Evolutionary conservation across 2,329 filamentous ascomycete species (phyloP).

Genomic region (Leptographium wingfieldii): DNA sequence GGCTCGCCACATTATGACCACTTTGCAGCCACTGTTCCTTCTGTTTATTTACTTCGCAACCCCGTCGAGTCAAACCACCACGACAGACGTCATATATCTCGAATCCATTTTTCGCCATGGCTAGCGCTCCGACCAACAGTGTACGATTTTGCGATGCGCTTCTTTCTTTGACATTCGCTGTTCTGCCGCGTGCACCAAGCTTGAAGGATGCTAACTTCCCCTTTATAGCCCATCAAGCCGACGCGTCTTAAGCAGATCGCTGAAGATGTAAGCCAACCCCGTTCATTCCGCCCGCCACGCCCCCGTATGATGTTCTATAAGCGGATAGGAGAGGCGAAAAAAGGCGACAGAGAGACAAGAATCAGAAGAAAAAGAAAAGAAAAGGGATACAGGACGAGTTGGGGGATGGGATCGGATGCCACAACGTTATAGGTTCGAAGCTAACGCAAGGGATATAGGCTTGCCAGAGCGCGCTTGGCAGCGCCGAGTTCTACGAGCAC

Average conservation of each 20-base stretch:
- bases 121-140: constrained; percentile 1
- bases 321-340: neutral
- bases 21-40: neutral
- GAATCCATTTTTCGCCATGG: neutral
- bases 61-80: neutral
- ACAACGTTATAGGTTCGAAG: neutral
- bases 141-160: neutral
- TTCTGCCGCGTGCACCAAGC: neutral
- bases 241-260: constrained; percentile 76
- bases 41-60: neutral
- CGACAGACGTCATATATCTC: neutral
- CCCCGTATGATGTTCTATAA: neutral
- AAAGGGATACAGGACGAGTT: neutral
- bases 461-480: constrained; percentile 65
- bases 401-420: neutral
- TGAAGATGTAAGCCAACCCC: constrained; percentile 50
- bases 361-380: no score
- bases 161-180: neutral
- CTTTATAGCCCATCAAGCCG: constrained; percentile 57
- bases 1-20: neutral
- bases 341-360: neutral
- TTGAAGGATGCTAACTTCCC: neutral
- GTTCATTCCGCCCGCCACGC: neutral
- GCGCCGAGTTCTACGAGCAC: constrained; percentile 74
- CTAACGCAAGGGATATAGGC: constrained; percentile 40